Conservation (phyloP, 2,329 filamentous ascomycete genomes). For the Pseudocercospora crystallina region DNA sequence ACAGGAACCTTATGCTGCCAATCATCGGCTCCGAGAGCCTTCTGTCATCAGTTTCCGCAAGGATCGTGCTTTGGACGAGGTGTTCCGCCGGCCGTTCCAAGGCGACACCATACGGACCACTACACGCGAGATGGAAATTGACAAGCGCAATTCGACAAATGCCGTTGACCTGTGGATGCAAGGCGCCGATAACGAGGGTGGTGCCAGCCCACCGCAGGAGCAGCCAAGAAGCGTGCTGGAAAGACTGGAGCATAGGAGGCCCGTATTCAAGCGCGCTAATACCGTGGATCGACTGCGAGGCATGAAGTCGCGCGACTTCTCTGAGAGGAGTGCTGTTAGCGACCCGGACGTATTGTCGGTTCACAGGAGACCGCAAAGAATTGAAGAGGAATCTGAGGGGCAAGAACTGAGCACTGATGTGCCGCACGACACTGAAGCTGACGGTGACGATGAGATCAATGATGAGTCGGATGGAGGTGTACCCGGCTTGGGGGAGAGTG, state of each 20-base stretch:
- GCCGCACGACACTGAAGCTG: slow-evolving; percentile 71
- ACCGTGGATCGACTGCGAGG: slow-evolving; percentile 37
- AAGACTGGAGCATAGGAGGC: slow-evolving; percentile 55
- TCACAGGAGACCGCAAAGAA: slow-evolving; percentile 41
- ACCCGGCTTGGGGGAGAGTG: slow-evolving; percentile 34
- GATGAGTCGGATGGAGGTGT: slow-evolving; percentile 50
- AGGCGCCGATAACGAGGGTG: slow-evolving; percentile 55
- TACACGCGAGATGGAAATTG: slow-evolving; percentile 41
- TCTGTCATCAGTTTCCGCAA: slow-evolving; percentile 88
- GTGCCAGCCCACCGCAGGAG: slow-evolving; percentile 58
- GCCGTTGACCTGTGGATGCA: slow-evolving; percentile 93
- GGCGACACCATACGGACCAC: slow-evolving; percentile 62
- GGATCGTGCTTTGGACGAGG: slow-evolving; percentile 84
- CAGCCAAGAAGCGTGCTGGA: slow-evolving; percentile 60
- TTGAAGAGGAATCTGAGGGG: slow-evolving; percentile 45
- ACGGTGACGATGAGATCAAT: slow-evolving; percentile 87
- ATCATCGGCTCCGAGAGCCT: slow-evolving; percentile 62
- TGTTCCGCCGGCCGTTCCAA: slow-evolving; percentile 70
- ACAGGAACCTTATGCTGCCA: slow-evolving; percentile 69
- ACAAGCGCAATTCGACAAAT: slow-evolving; percentile 72
- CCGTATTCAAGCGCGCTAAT: slow-evolving; percentile 53
- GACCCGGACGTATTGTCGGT: slow-evolving; percentile 52
- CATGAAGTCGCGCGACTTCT: slow-evolving; percentile 46
- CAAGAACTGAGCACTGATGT: slow-evolving; percentile 42
- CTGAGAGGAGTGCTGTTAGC: slow-evolving; percentile 56